Evolutionary conservation across 2,329 filamentous ascomycete genomes (phyloP), one percentile per base, ranked within the genome.

Genomic region (Ophiostoma piceae): DNA sequence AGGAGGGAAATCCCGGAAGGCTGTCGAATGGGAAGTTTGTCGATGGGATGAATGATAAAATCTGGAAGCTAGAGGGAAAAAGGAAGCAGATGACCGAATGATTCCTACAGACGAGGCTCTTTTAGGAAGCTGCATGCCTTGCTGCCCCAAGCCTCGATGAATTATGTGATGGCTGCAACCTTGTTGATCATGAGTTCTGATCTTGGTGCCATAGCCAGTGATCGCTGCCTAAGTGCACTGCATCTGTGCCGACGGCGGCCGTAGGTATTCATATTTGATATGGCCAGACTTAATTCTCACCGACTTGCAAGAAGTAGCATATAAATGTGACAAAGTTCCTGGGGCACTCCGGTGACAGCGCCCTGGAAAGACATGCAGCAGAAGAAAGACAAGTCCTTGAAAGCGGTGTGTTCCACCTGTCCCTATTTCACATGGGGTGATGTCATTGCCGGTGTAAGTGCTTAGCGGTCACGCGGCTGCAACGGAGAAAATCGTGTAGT

Each of bases 401-500:
- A 57, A 57, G 51, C 51, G 51, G 57, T 35, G 57, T 62, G 57
- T 32, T 62, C 51, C 43, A 47, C 43, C n/a, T 57, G 8, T n/a
- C 51, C 22, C 16, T 11, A 8, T 16, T 32, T 7, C 11, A 32
- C 26, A 29, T n/a, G 26, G n/a, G 22, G 26, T 62, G 57, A 62
- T 62, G 57, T 62, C 57, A 62, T 62, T 29, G 57, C 57, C 26
- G 26, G 57, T 32, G 26, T 8, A 62, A 62, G 22, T 32, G 26
- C 57, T 32, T 32, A 32, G 57, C 57, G 26, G 57, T 62, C 57
- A 62, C 57, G 57, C 57, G 26, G 57, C 57, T 62, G 57, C 57
- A 29, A 32, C 26, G 57, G 57, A 32, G 57, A 6, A 62, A 62
- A 62, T 26, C n/a, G 57, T 32, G 57, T 62, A 35, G 57, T 26